Conservation (phyloP, 257 asterid genomes). For the Nicotiana noctiflora region DNA sequence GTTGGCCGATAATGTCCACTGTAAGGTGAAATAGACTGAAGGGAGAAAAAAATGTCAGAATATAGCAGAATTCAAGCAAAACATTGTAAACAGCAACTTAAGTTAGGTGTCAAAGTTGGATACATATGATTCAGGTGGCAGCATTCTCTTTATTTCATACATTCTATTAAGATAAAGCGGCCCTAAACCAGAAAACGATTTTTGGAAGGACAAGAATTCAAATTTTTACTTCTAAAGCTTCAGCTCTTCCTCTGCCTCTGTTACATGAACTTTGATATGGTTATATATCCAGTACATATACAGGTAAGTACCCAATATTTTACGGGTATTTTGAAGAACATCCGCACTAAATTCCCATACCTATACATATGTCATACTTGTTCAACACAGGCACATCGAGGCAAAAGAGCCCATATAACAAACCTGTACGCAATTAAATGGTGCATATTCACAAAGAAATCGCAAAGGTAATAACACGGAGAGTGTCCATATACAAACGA, state of each 20-base stretch:
- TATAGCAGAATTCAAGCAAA: not conserved
- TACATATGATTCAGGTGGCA: not conserved
- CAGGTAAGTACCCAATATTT: not conserved
- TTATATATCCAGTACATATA: not conserved
- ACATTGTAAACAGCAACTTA: not conserved
- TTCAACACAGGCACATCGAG: not conserved
- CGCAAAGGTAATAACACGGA: not conserved
- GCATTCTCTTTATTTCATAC: not conserved
- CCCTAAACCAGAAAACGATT: not conserved
- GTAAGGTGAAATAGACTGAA: conserved; percentile 81
- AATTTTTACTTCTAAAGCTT: not conserved
- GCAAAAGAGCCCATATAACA: not conserved
- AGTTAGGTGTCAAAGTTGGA: not conserved
- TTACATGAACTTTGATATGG: not conserved
- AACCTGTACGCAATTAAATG: not conserved
- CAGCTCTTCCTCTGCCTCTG: not conserved
- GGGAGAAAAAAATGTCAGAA: conserved; percentile 1
- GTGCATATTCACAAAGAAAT: not conserved
- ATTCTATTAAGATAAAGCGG: not conserved
- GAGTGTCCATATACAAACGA: not conserved
- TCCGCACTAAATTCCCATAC: not conserved
- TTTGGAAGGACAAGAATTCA: not conserved
- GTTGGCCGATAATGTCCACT: conserved; percentile 97
- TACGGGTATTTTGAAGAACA: not conserved
- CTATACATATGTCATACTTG: not conserved